Conservation (phyloP, 768 basidiomycete species). For the Rossbeevera mucosa region DNA sequence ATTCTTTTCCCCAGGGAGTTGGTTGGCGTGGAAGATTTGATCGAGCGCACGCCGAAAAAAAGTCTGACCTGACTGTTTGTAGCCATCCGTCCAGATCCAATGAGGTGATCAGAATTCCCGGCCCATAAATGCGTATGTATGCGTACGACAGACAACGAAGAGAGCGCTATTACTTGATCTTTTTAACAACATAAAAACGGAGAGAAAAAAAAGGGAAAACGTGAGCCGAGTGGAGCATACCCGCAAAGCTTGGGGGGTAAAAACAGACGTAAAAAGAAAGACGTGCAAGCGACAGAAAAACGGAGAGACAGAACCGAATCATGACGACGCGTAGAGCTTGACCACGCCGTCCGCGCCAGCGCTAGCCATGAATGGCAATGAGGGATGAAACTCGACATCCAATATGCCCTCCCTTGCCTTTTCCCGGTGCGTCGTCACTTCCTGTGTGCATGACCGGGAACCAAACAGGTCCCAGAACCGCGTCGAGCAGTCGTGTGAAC, state of each 20-base stretch:
- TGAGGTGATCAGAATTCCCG: not conserved
- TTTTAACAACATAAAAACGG: not conserved
- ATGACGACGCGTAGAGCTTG: conserved; percentile 86
- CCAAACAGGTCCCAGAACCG: conserved; percentile 93
- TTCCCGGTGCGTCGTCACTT: conserved; percentile 82
- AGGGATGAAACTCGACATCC: conserved; percentile 79
- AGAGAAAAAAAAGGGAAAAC: not conserved
- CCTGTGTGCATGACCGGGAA: conserved; percentile 78
- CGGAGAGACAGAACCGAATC: not conserved
- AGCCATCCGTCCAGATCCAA: not conserved
- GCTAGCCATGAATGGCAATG: conserved; percentile 83
- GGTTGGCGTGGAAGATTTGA: not conserved
- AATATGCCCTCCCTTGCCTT: conserved; percentile 90
- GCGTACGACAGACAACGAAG: conserved; percentile 14
- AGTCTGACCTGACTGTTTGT: not conserved
- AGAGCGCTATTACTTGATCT: conserved; percentile 8
- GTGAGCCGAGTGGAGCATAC: conserved; percentile 15
- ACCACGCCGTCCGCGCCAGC: conserved; percentile 95
- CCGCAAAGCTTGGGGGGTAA: not conserved
- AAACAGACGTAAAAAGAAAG: not conserved
- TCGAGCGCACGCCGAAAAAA: not conserved
- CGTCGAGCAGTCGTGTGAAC: conserved; percentile 89
- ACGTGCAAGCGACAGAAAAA: not conserved
- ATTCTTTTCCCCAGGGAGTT: not conserved
- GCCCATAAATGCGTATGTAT: not conserved